Base-by-base conservation (phyloP, 2,329 filamentous ascomycete species). In the Penicillium verrucosum region DNA sequence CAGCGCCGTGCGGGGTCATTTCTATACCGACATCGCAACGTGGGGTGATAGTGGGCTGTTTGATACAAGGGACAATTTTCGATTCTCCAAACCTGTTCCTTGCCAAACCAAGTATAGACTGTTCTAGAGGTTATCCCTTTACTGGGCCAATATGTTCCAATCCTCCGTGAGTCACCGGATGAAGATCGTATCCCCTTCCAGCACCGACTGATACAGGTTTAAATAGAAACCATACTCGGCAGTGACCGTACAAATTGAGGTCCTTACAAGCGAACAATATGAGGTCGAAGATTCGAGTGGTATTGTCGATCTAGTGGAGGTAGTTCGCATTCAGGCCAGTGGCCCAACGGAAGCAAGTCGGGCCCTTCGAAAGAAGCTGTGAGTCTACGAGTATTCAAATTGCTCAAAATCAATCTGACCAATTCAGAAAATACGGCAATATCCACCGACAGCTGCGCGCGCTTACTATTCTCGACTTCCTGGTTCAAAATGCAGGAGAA, bases 281-380 rank as follows among this genome's bases (percentile, higher is more conserved):
- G 89, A 95, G 59, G 90, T 95, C 70, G 91, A 97, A 72, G 92
- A 97, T 73, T 81, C 95, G 37, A 89, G 90, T 67, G 94, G 93
- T 25, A 91, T 99, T 62, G 90, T 93, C 40, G 92, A 97, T 68
- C 85, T 99, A 25, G 90, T 97, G 61, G 94, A 99, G 75, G 91
- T 94, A 55, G 90, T 99, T 71, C 89, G 89, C 63, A 85, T 99
- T 57, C 94, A 99, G 75, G 82, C 84, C 27, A 89, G 89, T 7
- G 94, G 94, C 0, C 91, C 94, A 1, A 84, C 85, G 12, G 94
- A 99, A 79, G 92, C 92, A 57, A 91, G 93, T 52, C 86, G 94
- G 70, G 92, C 94, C 46, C 84, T 99, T 66, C 86, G 94, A 59
- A 99, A 99, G 84, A 97, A 97, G 80, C 85, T 99, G 82, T 87